Base-by-base conservation (phyloP, 345 rosid genomes). In the Euphorbia peplus region DNA sequence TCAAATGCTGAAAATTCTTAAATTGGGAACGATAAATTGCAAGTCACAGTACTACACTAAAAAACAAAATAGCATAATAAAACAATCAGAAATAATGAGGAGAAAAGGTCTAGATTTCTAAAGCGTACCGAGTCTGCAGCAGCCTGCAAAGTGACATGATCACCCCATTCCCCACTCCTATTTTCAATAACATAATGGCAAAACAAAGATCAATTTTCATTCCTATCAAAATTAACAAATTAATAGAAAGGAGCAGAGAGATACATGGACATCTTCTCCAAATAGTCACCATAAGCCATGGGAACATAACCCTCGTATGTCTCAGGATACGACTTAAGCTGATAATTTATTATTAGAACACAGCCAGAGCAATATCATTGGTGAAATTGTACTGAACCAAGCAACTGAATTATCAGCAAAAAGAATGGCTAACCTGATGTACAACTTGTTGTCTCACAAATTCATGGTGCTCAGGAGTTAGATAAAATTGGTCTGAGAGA, bases 111-210 rank as follows among this genome's bases (percentile, higher is more conserved):
- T 28, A 37, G 56, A 32, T 29, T 79, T 15, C 9, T 14, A 25
- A 67, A 18, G 4, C 76, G 66, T 89, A 89, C 96, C 81, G 62
- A 72, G 78, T 89, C 96, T 18, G 90, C 90, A 67, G 92, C 92
- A 37, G 96, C 92, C 67, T 89, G 92, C 76, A 89, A 77, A 32
- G 96, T 89, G 61, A 84, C 88, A 78, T 84, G 88, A 73, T 84
- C 88, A 69, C 88, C 88, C 88, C 88, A 84, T 73, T 84, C 90
- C 25, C 96, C 92, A 51, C 83, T 80, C 85, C 96, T 89, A 61
- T 84, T 60, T 66, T 57, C 75, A 68, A 67, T 12, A 72, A 68
- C 37, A 51, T 61, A 30, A 73, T 46, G 35, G 69, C 63, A 77
- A 72, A 60, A 63, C 47, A 32, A 19, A 68, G 22, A 58, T 76